Evolutionary conservation across 2,329 filamentous ascomycete species (phyloP).

Genomic region (Xylaria sp.): DNA sequence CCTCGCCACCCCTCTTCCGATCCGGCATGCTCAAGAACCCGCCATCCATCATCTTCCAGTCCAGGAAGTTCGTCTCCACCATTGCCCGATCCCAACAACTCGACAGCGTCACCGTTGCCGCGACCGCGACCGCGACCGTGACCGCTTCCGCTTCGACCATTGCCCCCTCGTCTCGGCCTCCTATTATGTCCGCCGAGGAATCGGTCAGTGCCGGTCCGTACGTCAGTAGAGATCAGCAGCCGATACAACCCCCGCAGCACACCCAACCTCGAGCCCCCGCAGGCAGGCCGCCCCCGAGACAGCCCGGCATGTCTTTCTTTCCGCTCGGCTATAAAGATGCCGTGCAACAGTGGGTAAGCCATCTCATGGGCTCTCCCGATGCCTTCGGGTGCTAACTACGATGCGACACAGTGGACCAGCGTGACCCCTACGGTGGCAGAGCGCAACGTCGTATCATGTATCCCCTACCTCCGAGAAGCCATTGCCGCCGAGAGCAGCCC

Average conservation of each 20-base stretch:
- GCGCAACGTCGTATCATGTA: slow-evolving; percentile 84
- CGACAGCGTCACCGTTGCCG: slow-evolving; percentile 28
- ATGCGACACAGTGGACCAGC: slow-evolving; percentile 75
- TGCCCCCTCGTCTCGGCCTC: slow-evolving; percentile 32
- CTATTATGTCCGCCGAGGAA: slow-evolving; percentile 17
- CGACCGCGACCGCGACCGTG: not conserved
- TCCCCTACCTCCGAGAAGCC: slow-evolving; percentile 84
- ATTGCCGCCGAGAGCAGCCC: slow-evolving; percentile 61
- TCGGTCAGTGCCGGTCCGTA: not conserved
- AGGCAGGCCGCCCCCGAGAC: slow-evolving; percentile 43
- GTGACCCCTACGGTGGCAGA: slow-evolving; percentile 86
- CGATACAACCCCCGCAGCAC: slow-evolving; percentile 59
- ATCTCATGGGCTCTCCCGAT: slow-evolving; percentile 6
- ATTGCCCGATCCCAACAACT: slow-evolving; percentile 44
- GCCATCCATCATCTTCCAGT: slow-evolving; percentile 53
- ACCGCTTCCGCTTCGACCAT: slow-evolving; percentile 10
- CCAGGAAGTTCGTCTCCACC: slow-evolving; percentile 53
- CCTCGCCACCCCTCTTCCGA: slow-evolving; percentile 43
- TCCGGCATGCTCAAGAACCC: slow-evolving; percentile 59
- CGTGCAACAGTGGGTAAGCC: slow-evolving; percentile 85
- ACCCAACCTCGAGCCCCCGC: slow-evolving; percentile 50
- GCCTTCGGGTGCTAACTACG: slow-evolving; percentile 35
- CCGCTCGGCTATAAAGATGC: slow-evolving; percentile 92
- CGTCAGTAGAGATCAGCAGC: slow-evolving; percentile 52
- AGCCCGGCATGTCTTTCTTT: slow-evolving; percentile 66